These are phyloP conservation scores for Gynostemma pentaphyllum DNA, from an alignment of 306 rosid genomes.

Conservation along the genomic window DNA sequence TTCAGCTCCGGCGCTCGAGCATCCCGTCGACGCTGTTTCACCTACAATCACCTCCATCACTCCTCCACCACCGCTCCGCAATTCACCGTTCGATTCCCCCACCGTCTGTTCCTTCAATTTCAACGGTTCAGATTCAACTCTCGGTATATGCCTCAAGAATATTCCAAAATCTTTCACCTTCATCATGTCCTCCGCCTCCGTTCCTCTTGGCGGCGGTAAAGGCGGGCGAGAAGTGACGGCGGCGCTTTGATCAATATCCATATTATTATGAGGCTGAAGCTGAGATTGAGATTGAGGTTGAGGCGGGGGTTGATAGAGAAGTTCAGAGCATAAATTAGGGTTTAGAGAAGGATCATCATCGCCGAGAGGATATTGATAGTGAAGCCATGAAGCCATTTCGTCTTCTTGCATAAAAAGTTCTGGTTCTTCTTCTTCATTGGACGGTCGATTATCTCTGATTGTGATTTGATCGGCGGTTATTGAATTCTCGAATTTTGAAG, in stretches of 20 bases:
- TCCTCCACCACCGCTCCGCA: not conserved
- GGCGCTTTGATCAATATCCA: not conserved
- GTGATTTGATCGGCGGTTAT: constrained; percentile 21
- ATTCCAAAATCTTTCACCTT: constrained; percentile 23
- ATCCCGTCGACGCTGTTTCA: constrained; percentile 45
- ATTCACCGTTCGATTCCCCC: constrained; percentile 15
- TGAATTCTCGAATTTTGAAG: constrained; percentile 9
- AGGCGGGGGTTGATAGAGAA: constrained; percentile 19
- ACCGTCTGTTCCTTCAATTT: constrained; percentile 19
- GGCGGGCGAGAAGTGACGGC: constrained; percentile 26
- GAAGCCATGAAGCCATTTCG: constrained; percentile 68
- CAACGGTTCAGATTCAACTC: constrained; percentile 20
- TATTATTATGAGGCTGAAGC: too few species aligned
- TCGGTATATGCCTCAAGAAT: constrained; percentile 23
- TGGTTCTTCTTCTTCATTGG: constrained; percentile 5
- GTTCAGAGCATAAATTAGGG: constrained; percentile 37
- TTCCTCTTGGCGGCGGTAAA: constrained; percentile 22
- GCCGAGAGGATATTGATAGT: constrained; percentile 40
- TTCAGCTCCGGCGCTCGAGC: constrained; percentile 35
- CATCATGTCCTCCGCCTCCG: constrained; percentile 16
- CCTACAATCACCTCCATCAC: constrained; percentile 23
- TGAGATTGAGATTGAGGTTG: too few species aligned
- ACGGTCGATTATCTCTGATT: constrained; percentile 20
- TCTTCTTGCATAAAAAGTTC: constrained; percentile 67
- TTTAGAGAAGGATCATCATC: constrained; percentile 42